Base-by-base conservation (phyloP, 2,329 filamentous ascomycete genomes). In the Cryphonectria carpinicola region DNA sequence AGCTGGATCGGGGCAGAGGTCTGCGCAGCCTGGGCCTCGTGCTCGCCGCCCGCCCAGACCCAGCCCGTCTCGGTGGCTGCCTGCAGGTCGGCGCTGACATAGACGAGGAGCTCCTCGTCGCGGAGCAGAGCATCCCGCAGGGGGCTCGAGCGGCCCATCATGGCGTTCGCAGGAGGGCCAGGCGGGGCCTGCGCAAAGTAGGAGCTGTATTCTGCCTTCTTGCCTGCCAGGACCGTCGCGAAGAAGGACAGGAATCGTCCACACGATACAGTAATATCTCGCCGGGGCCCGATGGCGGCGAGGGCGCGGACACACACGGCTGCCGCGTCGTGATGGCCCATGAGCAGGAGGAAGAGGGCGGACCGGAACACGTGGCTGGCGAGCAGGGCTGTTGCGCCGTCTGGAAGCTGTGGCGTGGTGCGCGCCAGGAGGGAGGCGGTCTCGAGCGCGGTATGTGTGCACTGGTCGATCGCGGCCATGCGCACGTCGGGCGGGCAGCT, bases 341-440 rank as follows among this genome's bases (percentile, higher is more conserved):
- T 88, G 66, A 97, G 88, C 32, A 95, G 87, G 5, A 98, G 84
- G 70, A 98, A 90, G 0, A 98, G 85, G 1, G 92, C 87, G 77
- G 92, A 97, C 32, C 95, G 92, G 89, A 97, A 98, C 61, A 97
- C 86, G 78, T 98, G 96, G 19, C 89, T 90, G 70, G 93, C 92
- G 11, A 97, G 85, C 75, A 95, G 88, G 4, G 92, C 89, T 1
- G 92, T 93, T 3, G 93, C 90, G 14, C 90, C 88, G 46, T 90
- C 88, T 5, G 88, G 86, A 1, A 94, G 83, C 13, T 87, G 84
- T 3, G 86, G 82, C 37, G 87, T 87, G 78, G 84, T 85, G 65
- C 95, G 89, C 13, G 89, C 88, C 17, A 98, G 85, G 25, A 97
- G 87, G 37, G 88, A 87, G 0, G 93, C 91, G 0, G 95, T 98